Evolutionary conservation across 2,329 filamentous ascomycete species (phyloP), one percentile per base, ranked within the genome.

Genomic region (Alternaria brassicicola): DNA sequence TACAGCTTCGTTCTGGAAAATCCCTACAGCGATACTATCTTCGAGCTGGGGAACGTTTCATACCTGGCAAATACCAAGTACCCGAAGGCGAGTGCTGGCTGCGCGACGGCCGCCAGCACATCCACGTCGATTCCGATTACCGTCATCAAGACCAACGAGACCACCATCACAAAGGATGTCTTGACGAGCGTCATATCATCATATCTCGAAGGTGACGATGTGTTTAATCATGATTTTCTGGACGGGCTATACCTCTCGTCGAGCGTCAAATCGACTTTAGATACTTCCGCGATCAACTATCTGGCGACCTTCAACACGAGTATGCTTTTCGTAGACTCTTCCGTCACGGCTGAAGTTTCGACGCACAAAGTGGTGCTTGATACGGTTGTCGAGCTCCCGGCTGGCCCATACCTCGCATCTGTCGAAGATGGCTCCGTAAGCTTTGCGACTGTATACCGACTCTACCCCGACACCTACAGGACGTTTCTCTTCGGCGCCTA

Each of bases 161-260:
- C 71, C 6, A 53, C 62, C 0, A 70, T 78, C 15, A 71, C 73
- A 2, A 67, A 69, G 7, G 59, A 61, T 12, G 59, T 65, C 6
- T 55, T 81, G 3, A 66, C 76, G 41, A 55, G 33, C 3, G 64
- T 68, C 1, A 57, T 80, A 23, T 57, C 65, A 0, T 69, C 67
- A 17, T 80, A 78, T 47, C 23, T 72, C 1, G 65, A 63, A 3
- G 64, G 59, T 17, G 78, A 79, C 52, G 77, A 80, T 63, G 76
- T 79, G 26, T 79, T 75, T 30, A 72, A 62, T 7, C 41, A 69
- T 35, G 74, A 77, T 47, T 79, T 79, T 47, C 62, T 79, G 6
- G 69, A 72, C 30, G 69, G 71, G 10, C 17, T 78, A 10, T 76
- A 73, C 45, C 60, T 68, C 21, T 69, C 67, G 6, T 73, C 73